A percentile compares a stretch with the other conserved stretches of the same genome.
phyloP scores from a whole-genome alignment of 164 flowering plant genomes.

The Annona squamosa region DNA sequence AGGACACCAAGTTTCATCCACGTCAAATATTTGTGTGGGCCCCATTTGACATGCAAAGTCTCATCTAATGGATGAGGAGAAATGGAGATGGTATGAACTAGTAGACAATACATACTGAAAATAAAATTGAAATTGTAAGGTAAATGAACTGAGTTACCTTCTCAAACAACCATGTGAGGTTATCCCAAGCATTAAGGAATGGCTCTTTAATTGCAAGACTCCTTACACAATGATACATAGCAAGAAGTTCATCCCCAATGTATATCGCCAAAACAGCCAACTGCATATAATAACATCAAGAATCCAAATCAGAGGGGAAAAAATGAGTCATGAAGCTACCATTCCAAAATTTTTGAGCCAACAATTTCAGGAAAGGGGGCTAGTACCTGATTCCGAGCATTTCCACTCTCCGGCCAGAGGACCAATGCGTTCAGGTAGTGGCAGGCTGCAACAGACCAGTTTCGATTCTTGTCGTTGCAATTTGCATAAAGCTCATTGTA shows the following conservation, averaged over 20 bases:
- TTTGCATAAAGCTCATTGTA: conserved; percentile 56
- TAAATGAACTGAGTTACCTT: conserved; percentile 31
- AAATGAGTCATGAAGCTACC: neutral
- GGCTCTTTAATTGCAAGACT: conserved; percentile 81
- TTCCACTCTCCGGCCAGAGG: conserved; percentile 79
- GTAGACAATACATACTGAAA: neutral
- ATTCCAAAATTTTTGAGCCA: neutral
- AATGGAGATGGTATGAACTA: neutral
- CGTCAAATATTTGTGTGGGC: too few species aligned
- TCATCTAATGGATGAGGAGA: neutral
- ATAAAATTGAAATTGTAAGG: neutral
- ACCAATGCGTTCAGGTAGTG: conserved; percentile 60
- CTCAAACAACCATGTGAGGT: conserved; percentile 66
- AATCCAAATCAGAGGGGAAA: conserved; percentile 3
- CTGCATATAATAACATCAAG: conserved; percentile 29
- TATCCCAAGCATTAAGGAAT: conserved; percentile 78
- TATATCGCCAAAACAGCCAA: conserved; percentile 78
- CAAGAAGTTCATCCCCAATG: conserved; percentile 69
- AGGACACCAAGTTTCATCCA: too few species aligned
- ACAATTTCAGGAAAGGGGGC: neutral
- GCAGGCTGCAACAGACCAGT: conserved; percentile 65
- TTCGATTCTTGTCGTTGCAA: conserved; percentile 22
- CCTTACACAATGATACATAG: conserved; percentile 74
- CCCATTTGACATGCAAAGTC: too few species aligned
- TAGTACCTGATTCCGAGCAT: conserved; percentile 87